Evolutionary conservation across 768 basidiomycete genomes (phyloP).

Genomic region (Psilocybe cubensis): DNA sequence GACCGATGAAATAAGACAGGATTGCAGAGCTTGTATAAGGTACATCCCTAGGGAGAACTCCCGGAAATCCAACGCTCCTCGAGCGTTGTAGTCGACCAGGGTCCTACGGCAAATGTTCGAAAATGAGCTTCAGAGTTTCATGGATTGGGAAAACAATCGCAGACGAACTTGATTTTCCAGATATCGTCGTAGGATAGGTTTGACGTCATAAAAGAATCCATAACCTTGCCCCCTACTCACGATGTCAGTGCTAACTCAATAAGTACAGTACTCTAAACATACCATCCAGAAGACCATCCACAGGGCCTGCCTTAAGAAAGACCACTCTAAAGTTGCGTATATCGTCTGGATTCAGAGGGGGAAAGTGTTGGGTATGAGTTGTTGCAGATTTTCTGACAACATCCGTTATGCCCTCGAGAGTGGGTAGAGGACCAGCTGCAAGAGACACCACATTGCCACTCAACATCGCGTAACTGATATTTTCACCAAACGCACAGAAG

Average conservation of each 20-base stretch:
- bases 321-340: slow-evolving; percentile 55
- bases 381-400: slow-evolving; percentile 1
- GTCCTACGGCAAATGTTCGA: slow-evolving; percentile 45
- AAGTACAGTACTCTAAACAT: slow-evolving; percentile 9
- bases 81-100: slow-evolving; percentile 60
- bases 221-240: slow-evolving; percentile 55
- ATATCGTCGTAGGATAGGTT: slow-evolving; percentile 61
- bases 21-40: slow-evolving; percentile 50
- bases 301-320: slow-evolving; percentile 54
- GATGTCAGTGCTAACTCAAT: neutral
- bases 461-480: neutral
- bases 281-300: slow-evolving; percentile 60
- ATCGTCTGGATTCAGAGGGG: slow-evolving; percentile 54
- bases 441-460: slow-evolving; percentile 8
- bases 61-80: slow-evolving; percentile 62
- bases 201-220: slow-evolving; percentile 66
- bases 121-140: neutral
- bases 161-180: slow-evolving; percentile 60
- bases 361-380: slow-evolving; percentile 36
- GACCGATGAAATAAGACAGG: slow-evolving; percentile 34
- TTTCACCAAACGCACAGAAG: neutral
- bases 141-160: neutral
- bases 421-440: slow-evolving; percentile 56
- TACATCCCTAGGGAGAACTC: slow-evolving; percentile 78
- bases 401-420: slow-evolving; percentile 34